Evolutionary conservation across 2,329 filamentous ascomycete species (phyloP).

Genomic region (Pestalotiopsis sp.): DNA sequence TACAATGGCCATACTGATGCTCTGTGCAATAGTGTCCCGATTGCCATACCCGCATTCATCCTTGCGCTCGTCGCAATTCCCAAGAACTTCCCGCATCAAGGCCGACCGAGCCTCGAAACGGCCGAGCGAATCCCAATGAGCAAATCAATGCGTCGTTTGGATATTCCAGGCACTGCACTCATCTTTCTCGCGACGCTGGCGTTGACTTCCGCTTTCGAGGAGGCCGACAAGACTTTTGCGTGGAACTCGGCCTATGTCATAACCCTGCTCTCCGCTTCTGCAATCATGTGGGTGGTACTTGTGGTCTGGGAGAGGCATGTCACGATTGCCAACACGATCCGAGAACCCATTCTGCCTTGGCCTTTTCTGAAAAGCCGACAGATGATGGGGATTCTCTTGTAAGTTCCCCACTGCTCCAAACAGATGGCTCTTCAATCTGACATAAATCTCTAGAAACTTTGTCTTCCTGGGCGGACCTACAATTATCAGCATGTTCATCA

Average conservation of each 20-base stretch:
- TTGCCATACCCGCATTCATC: conserved; percentile 26
- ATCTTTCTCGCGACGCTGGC: conserved; percentile 38
- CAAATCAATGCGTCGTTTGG: conserved; percentile 27
- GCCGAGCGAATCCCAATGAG: conserved; percentile 10
- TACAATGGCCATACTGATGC: background rate
- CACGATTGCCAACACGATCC: background rate
- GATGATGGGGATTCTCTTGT: background rate
- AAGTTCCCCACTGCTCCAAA: background rate
- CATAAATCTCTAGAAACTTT: background rate
- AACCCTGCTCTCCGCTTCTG: conserved; percentile 29
- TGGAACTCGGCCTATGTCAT: conserved; percentile 43
- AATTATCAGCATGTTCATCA: conserved; percentile 17
- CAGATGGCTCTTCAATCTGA: background rate
- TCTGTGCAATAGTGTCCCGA: conserved; percentile 25
- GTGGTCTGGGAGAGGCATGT: conserved; percentile 30
- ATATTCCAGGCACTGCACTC: conserved; percentile 33
- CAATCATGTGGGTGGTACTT: conserved; percentile 26
- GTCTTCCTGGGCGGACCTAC: conserved; percentile 15
- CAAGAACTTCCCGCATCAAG: conserved; percentile 29
- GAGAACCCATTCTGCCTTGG: background rate
- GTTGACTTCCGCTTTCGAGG: conserved; percentile 38
- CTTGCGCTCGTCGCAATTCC: conserved; percentile 30
- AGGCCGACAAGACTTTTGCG: conserved; percentile 42
- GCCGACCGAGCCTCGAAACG: conserved; percentile 24
- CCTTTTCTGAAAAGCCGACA: background rate